phyloP scores from a whole-genome alignment of 306 rosid genomes.

The Trifolium repens region DNA sequence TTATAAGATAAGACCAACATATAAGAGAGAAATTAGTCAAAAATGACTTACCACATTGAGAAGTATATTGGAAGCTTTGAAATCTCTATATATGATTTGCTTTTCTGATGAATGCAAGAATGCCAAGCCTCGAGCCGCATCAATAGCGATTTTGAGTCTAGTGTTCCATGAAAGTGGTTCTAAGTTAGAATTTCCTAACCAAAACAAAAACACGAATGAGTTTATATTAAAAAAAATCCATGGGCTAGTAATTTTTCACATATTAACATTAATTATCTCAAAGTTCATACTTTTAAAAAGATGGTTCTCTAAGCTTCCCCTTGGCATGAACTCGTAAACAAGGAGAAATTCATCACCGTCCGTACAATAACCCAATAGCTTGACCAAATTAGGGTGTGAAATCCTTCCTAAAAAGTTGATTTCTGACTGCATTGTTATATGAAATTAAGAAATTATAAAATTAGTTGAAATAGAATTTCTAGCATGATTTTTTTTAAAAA shows the following conservation, averaged over 20 bases:
- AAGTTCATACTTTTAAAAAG: slow-evolving; percentile 81
- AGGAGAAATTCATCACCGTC: slow-evolving; percentile 78
- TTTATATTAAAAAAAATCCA: neutral
- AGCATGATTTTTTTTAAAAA: neutral
- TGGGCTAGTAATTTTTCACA: neutral
- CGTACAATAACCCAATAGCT: slow-evolving; percentile 77
- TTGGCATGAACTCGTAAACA: slow-evolving; percentile 85
- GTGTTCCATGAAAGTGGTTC: slow-evolving; percentile 74
- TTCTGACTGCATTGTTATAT: slow-evolving; percentile 69
- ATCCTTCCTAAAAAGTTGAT: slow-evolving; percentile 79
- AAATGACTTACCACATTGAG: slow-evolving; percentile 74
- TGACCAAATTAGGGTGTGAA: slow-evolving; percentile 88
- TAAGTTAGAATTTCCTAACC: slow-evolving; percentile 57
- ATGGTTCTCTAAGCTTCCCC: slow-evolving; percentile 91
- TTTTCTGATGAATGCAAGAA: slow-evolving; percentile 77
- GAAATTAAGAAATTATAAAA: neutral
- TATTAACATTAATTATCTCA: neutral
- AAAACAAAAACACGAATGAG: slow-evolving; percentile 24
- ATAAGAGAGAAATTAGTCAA: slow-evolving; percentile 9
- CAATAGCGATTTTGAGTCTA: slow-evolving; percentile 76
- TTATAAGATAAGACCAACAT: neutral
- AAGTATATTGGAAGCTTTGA: slow-evolving; percentile 89
- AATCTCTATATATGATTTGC: slow-evolving; percentile 85
- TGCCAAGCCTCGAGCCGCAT: slow-evolving; percentile 89
- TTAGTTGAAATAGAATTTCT: neutral